Conservation (phyloP, 2,329 filamentous ascomycete genomes). For the Alternaria hordeiaustralica region DNA sequence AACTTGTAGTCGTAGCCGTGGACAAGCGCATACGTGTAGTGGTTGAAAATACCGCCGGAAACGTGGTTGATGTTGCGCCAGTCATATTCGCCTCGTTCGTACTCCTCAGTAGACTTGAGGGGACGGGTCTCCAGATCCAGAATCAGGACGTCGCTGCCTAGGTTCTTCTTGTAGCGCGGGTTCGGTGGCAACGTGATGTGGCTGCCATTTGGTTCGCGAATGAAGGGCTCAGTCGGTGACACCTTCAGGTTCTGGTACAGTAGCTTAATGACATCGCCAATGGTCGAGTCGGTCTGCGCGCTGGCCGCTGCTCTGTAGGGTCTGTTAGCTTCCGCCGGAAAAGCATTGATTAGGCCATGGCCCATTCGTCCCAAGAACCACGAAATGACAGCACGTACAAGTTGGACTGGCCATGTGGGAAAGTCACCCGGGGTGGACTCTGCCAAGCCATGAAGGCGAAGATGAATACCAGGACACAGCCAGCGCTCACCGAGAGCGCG, state of each 20-base stretch:
- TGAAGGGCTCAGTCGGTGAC: slow-evolving; percentile 34
- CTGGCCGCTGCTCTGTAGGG: slow-evolving; percentile 28
- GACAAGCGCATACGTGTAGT: slow-evolving; percentile 51
- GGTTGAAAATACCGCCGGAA: slow-evolving; percentile 46
- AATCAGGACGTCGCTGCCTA: slow-evolving; percentile 46
- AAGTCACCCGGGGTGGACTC: slow-evolving; percentile 33
- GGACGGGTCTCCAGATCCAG: slow-evolving; percentile 47
- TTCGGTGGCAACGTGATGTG: slow-evolving; percentile 38
- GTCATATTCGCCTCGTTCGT: slow-evolving; percentile 40
- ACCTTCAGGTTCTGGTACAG: slow-evolving; percentile 42
- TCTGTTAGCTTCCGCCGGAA: slow-evolving; percentile 18
- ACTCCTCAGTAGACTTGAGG: slow-evolving; percentile 40
- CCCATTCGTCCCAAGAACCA: background rate
- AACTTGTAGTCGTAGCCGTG: slow-evolving; percentile 60
- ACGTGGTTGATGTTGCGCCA: slow-evolving; percentile 48
- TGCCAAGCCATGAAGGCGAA: slow-evolving; percentile 47
- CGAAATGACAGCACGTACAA: slow-evolving; percentile 28
- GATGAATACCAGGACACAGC: slow-evolving; percentile 40
- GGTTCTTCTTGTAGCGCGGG: slow-evolving; percentile 39
- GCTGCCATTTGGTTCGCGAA: slow-evolving; percentile 41
- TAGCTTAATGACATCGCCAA: slow-evolving; percentile 41
- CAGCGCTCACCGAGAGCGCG: slow-evolving; percentile 39
- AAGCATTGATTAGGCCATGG: background rate
- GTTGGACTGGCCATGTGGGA: slow-evolving; percentile 28
- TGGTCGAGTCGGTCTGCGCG: slow-evolving; percentile 31